Percentiles rank a stretch among this genome's conserved stretches.
These are phyloP conservation scores for Aphanoascus verrucosus DNA, from an alignment of 2,329 filamentous ascomycete genomes.

Conservation along the genomic window DNA sequence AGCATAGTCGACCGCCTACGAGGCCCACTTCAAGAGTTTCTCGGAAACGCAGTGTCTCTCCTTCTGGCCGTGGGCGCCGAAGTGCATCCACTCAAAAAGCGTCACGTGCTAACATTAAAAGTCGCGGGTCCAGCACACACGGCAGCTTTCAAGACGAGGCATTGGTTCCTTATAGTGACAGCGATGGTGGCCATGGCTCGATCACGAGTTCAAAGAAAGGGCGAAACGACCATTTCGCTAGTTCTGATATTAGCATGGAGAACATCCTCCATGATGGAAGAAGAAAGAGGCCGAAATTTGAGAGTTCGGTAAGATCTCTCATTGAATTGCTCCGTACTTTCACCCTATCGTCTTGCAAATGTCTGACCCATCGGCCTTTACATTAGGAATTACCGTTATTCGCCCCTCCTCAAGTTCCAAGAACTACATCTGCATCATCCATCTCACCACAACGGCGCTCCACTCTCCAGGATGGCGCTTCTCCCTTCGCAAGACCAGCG, in stretches of 20 bases:
- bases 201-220: conserved; percentile 59
- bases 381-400: conserved; percentile 85
- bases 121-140: conserved; percentile 51
- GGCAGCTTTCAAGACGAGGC: conserved; percentile 57
- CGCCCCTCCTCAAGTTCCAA: conserved; percentile 84
- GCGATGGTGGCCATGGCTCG: conserved; percentile 68
- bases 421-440: conserved; percentile 92
- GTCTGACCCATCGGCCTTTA: conserved; percentile 16
- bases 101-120: conserved; percentile 57
- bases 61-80: conserved; percentile 57
- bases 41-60: conserved; percentile 69
- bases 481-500: conserved; percentile 64
- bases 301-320: conserved; percentile 75
- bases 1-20: conserved; percentile 46
- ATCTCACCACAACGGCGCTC: conserved; percentile 81
- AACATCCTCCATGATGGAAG: conserved; percentile 97
- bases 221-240: conserved; percentile 75
- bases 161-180: conserved; percentile 71
- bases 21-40: conserved; percentile 61
- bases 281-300: conserved; percentile 85
- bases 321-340: background rate
- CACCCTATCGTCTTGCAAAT: conserved; percentile 17
- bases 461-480: conserved; percentile 60
- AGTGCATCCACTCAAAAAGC: conserved; percentile 69
- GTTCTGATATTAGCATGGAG: conserved; percentile 92